These are phyloP conservation scores for Waitea zeae DNA, from an alignment of 1,284 basidiomycete species.

Conservation along the genomic window DNA sequence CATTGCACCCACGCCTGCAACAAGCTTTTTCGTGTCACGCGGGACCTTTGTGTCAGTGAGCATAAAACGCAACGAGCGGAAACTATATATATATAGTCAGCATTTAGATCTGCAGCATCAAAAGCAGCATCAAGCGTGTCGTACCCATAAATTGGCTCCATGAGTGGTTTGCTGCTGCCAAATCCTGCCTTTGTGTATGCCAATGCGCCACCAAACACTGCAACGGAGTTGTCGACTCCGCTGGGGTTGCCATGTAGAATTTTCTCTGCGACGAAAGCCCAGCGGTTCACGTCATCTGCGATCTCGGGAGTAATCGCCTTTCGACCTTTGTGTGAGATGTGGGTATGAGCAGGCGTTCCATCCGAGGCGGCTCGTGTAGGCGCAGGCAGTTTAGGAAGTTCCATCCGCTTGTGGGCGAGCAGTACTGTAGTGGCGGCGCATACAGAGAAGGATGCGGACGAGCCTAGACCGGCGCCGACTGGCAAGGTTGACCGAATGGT, in stretches of 20 bases:
- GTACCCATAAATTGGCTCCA: slow-evolving; percentile 77
- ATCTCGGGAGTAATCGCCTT: slow-evolving; percentile 37
- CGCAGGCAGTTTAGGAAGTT: slow-evolving; percentile 28
- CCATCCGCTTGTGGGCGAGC: slow-evolving; percentile 47
- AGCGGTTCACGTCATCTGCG: slow-evolving; percentile 75
- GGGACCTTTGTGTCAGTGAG: slow-evolving; percentile 88
- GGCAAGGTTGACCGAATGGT: slow-evolving; percentile 85
- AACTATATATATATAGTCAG: slow-evolving; percentile 21
- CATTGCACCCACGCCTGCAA: slow-evolving; percentile 71
- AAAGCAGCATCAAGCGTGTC: slow-evolving; percentile 13
- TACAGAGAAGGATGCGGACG: slow-evolving; percentile 88
- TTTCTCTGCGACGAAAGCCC: slow-evolving; percentile 94
- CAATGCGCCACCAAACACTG: slow-evolving; percentile 87
- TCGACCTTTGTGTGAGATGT: slow-evolving; percentile 47
- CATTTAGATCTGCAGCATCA: slow-evolving; percentile 6
- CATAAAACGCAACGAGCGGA: slow-evolving; percentile 63
- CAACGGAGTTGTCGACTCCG: slow-evolving; percentile 93
- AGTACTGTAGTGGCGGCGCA: slow-evolving; percentile 76
- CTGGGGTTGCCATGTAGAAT: slow-evolving; percentile 96
- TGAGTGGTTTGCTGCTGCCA: slow-evolving; percentile 55
- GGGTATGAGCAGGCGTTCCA: slow-evolving; percentile 28
- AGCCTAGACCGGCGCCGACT: slow-evolving; percentile 96
- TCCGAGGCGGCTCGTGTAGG: slow-evolving; percentile 20
- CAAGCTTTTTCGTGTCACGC: slow-evolving; percentile 87
- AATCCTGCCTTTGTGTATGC: slow-evolving; percentile 78